These are phyloP conservation scores for Cryptosporidium ryanae DNA, from an alignment of 169 alveolate genomes.

Conservation along the genomic window DNA sequence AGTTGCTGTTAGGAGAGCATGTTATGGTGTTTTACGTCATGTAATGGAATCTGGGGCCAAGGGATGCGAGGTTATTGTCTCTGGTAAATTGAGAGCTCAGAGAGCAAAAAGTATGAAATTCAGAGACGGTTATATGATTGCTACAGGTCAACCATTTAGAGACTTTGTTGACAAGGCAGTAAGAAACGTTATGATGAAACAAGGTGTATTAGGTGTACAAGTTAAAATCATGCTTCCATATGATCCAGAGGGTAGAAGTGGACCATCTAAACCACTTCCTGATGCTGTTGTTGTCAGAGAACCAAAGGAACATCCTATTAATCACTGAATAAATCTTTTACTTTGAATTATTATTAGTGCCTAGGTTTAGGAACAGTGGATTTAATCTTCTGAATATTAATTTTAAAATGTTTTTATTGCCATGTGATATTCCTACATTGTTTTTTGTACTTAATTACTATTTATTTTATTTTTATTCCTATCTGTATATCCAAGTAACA, in stretches of 20 bases:
- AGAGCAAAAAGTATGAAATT: slow-evolving; percentile 99
- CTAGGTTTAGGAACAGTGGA: slow-evolving; percentile 1
- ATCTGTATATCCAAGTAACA: no score
- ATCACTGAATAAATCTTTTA: slow-evolving; percentile 11
- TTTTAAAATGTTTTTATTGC: not conserved
- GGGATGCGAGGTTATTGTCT: slow-evolving; percentile 99
- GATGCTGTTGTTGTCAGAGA: slow-evolving; percentile 96
- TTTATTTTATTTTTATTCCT: no score
- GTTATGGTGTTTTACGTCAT: slow-evolving; percentile 96
- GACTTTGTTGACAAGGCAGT: slow-evolving; percentile 97
- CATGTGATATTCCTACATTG: not conserved
- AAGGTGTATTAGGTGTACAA: slow-evolving; percentile 95
- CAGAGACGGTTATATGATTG: slow-evolving; percentile 97
- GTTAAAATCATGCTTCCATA: slow-evolving; percentile 97
- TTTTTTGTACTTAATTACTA: no score
- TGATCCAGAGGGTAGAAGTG: slow-evolving; percentile 97
- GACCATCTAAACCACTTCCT: slow-evolving; percentile 94
- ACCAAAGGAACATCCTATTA: slow-evolving; percentile 86
- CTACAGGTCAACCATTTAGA: slow-evolving; percentile 98
- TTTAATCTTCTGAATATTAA: slow-evolving; percentile 8
- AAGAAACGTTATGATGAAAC: slow-evolving; percentile 98
- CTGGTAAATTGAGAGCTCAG: slow-evolving; percentile 99
- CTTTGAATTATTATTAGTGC: slow-evolving; percentile 7
- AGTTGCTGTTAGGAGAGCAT: slow-evolving; percentile 99
- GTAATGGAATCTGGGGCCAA: slow-evolving; percentile 98